Evolutionary conservation across 495 filamentous ascomycete species (phyloP), one percentile per base, ranked within the genome.

Genomic region (Letharia lupina): DNA sequence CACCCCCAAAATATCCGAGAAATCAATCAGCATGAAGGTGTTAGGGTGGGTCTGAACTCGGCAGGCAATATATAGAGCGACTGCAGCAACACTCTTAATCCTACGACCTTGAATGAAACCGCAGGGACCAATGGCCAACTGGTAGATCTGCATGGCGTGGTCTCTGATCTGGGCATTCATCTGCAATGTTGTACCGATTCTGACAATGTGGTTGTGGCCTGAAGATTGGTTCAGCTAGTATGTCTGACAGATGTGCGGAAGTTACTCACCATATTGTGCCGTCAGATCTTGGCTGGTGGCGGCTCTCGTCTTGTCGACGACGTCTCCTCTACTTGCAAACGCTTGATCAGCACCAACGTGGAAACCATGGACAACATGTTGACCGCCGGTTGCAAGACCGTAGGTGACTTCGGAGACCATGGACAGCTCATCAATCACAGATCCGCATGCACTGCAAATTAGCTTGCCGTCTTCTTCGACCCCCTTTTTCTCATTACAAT

Each of bases 321-420:
- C 75, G 16, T 86, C 87, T 69, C 80, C 80, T 70, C 83, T 86
- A 60, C 81, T 81, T 33, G 85, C 86, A 77, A 86, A 82, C 41
- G 83, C 83, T 72, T 95, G 89, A 74, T 89, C 88, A 66, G 90
- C 90, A 48, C 87, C 89, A 61, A 98, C 84, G 78, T 86, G 93
- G 60, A 84, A 89, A 69, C 94, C 94, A 73, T 96, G 91, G 13
- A 96, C 89, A n/a, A 93, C 83, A 41, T 93, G 91, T 61, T 91
- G 93, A 70, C 94, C 94, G 35, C 83, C 83, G 1, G 87, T 81
- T 48, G 82, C 86, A 76, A 97, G 91, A 60, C 91, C 91, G 71
- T 97, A 98, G 8, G 85, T 86, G 61, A 98, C 83, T 72, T 98
- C 94, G 31, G 91, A 83, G 62, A 97, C 91, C 64, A 98, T 96